These are phyloP conservation scores for Geotrichum fermentans DNA, from an alignment of 1,139 yeast genomes.

Conservation along the genomic window DNA sequence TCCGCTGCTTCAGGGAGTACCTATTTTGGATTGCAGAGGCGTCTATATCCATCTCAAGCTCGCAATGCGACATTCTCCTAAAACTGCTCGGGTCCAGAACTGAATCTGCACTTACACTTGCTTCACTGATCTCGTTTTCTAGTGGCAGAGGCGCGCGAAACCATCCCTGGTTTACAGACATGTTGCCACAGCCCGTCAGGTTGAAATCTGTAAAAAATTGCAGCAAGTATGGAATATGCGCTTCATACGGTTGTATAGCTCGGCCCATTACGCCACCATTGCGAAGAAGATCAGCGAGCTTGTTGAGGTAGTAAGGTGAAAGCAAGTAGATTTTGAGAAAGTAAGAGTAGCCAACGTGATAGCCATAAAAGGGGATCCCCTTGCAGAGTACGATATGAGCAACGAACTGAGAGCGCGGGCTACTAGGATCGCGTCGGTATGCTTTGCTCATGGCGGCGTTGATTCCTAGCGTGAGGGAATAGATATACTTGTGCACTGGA, in stretches of 20 bases:
- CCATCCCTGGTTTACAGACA: conserved; percentile 30
- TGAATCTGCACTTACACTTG: conserved; percentile 15
- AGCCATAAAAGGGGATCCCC: conserved; percentile 83
- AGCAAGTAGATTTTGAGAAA: conserved; percentile 65
- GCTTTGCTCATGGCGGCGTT: conserved; percentile 33
- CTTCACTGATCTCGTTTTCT: conserved; percentile 3
- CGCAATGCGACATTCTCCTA: conserved; percentile 54
- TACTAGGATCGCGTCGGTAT: conserved; percentile 30
- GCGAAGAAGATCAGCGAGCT: conserved; percentile 57
- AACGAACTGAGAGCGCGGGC: conserved; percentile 45
- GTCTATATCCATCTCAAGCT: conserved; percentile 64
- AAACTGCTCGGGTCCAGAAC: conserved; percentile 27
- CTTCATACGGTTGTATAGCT: conserved; percentile 55
- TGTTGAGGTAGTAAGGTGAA: conserved; percentile 55
- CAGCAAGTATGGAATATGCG: conserved; percentile 70
- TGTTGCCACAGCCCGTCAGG: conserved; percentile 79
- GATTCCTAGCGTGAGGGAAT: conserved; percentile 27
- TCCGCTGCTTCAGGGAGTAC: conserved; percentile 41
- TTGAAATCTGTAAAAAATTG: conserved; percentile 84
- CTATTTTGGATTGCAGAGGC: conserved; percentile 60
- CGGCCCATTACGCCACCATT: conserved; percentile 44
- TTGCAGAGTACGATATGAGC: conserved; percentile 66
- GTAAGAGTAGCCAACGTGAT: conserved; percentile 55
- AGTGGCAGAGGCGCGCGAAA: conserved; percentile 23
- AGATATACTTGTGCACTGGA: conserved; percentile 26